Base-by-base conservation (phyloP, 2,329 filamentous ascomycete genomes). In the Neonectria faginata region DNA sequence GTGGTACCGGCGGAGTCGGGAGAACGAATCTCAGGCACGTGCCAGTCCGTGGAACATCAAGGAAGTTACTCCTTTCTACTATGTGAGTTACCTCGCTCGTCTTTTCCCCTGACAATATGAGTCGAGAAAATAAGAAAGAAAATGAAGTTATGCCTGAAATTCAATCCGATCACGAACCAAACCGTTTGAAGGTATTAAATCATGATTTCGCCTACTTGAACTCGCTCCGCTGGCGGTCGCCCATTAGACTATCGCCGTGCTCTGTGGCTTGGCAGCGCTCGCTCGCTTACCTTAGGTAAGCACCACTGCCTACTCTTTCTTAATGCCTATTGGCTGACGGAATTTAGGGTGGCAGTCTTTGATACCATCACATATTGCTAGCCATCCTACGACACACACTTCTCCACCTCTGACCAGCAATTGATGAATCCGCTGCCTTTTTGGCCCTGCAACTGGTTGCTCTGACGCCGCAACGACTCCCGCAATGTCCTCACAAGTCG, bases 401-500 rank as follows among this genome's bases (percentile, higher is more conserved):
- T 56, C 27, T 16, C 25, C 25, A 56, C 51, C 33, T 42, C 45
- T 48, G 57, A 66, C 29, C 18, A 60, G 57, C 44, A 72, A 66
- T 69, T 62, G 56, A 59, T 58, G 45, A 64, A 55, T 57, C 50
- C 54, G 25, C 54, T 47, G 57, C 57, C 20, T 55, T 39, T 44
- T 47, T 60, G 57, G 62, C 56, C 44, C 36, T 41, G 47, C 16
- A 60, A 48, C 54, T 25, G 54, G 45, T 39, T 41, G 45, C 57
- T 18, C 12, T 5, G 36, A 52, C 29, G 20, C 29, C 27, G n/a
- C 52, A 36, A 33, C 10, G 14, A 56, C 22, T 31, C 22, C 2
- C 16, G 66, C 4, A 5, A 83, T 84, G 82, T 79, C 81, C 18
- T 79, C 79, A 10, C 78, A 77, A 67, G 72, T 80, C n/a, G 77